Evolutionary conservation across 1,284 basidiomycete genomes (phyloP).

Genomic region (Pseudozyma hubeiensis): DNA sequence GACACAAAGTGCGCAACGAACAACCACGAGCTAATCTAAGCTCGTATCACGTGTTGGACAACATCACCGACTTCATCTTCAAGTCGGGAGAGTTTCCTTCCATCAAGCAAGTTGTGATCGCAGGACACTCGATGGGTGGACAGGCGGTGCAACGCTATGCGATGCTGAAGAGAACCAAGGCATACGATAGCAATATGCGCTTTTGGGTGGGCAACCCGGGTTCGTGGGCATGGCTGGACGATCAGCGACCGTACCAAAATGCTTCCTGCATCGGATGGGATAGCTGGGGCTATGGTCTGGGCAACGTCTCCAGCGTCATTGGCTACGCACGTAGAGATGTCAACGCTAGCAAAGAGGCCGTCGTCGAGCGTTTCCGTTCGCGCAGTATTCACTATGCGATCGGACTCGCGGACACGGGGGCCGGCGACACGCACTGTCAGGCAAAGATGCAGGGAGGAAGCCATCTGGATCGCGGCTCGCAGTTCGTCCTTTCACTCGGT

Average conservation of each 20-base stretch:
- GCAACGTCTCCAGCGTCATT: constrained; percentile 38
- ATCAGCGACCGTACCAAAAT: constrained; percentile 45
- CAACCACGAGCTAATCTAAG: constrained; percentile 34
- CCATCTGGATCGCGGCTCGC: constrained; percentile 61
- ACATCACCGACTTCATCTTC: constrained; percentile 56
- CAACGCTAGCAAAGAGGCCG: constrained; percentile 37
- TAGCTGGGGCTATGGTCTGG: constrained; percentile 60
- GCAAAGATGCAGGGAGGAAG: constrained; percentile 60
- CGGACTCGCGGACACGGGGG: constrained; percentile 60
- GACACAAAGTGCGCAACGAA: constrained; percentile 49
- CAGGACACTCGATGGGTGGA: constrained; percentile 65
- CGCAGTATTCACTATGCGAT: constrained; percentile 57
- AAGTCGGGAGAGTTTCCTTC: constrained; percentile 53
- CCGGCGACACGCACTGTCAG: constrained; percentile 62
- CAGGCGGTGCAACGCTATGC: constrained; percentile 60
- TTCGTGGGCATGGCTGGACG: constrained; percentile 58
- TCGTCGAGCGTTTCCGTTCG: constrained; percentile 50
- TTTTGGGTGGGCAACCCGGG: constrained; percentile 66
- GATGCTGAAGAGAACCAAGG: constrained; percentile 55
- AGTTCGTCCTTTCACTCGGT: constrained; percentile 52
- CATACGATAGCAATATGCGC: constrained; percentile 58
- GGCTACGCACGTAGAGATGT: constrained; percentile 55
- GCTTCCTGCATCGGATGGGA: constrained; percentile 24
- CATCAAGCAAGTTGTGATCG: constrained; percentile 63
- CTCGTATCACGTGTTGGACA: constrained; percentile 58